Base-by-base conservation (phyloP, 148 eudicot species). In the Persicaria maculosa region DNA sequence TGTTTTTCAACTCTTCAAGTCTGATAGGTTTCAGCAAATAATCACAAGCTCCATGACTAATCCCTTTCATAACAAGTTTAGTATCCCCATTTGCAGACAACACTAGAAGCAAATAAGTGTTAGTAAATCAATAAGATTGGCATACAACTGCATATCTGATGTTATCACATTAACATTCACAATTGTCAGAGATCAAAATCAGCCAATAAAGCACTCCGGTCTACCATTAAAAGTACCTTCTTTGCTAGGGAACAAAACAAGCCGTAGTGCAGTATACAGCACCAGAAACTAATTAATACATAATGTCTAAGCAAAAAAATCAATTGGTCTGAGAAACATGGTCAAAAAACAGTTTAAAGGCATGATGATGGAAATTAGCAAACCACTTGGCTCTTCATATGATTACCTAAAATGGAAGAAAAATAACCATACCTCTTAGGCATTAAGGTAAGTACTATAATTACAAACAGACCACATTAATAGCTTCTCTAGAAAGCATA, bases 21-120 rank as follows among this genome's bases (percentile, higher is more conserved):
- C 97, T 82, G 73, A 94, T 91, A n/a, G 98, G 98, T 83, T 94
- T 94, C 55, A 91, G 84, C 77, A 94, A 75, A 80, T 91, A 94
- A 77, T 94, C 98, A 68, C 93, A 88, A 68, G 97, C 98, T 12
- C 98, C 98, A 52, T 90, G 90, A 40, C 80, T 83, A 45, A 95
- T 82, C 71, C 96, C 96, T 80, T 90, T 87, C 99, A 92, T 86
- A 22, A 94, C 98, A 45, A 84, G 81, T 69, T 87, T 84, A 19
- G 87, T 75, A 71, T 92, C 96, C 31, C 96, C 81, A 70, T 90
- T 79, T 73, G 89, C 89, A 4, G 98, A 91, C 76, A 90, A 76
- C 97, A 94, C 98, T 94, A 85, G 19, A 36, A 65, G 46, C 17
- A 40, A 43, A 65, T 36, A 31, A 15, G 19, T 40, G 70, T 65